Base-by-base conservation (phyloP, 768 basidiomycete genomes). In the Calocybe cyanea region DNA sequence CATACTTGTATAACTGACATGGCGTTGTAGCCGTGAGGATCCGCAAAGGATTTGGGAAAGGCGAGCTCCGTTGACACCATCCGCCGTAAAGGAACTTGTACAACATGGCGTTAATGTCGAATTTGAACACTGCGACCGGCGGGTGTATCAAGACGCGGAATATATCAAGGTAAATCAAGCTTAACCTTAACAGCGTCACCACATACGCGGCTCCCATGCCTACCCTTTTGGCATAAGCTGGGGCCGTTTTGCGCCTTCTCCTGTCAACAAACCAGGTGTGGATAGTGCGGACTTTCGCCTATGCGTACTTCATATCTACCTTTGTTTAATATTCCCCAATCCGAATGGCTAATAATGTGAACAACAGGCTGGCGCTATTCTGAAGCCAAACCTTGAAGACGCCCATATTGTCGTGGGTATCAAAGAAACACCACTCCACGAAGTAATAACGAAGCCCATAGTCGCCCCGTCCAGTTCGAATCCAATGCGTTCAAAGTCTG, bases 371-470 rank as follows among this genome's bases (percentile, higher is more conserved):
- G 93, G 93, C 13, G 92, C 93, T 15, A 69, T 62, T 13, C 61
- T 92, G 43, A 72, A 75, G 44, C 58, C 73, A 9, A 69, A 67
- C n/a, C 72, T 91, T 14, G 63, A 67, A 3, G 68, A 76, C 5
- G 81, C 88, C 0, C 83, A 92, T 52, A 79, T 96, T 41, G 63
- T 92, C 24, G 58, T 93, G 4, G 93, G 93, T 2, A 92, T 96
- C 65, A 96, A 96, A 57, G 93, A 96, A 62, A 80, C 85, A 0
- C 85, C 87, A 7, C 61, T 93, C 6, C 36, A 64, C 20, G 81
- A 85, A 50, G 70, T 92, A 25, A 58, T 81, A 54, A 73, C 71
- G 15, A 60, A 65, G 23, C 72, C 76, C 17, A 55, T 73, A 17
- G 55, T 53, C 15, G 25, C 48, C 37, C 54, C 57, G 9, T 38